Conservation (phyloP, 2,329 filamentous ascomycete genomes). For the Neurospora crassa region DNA sequence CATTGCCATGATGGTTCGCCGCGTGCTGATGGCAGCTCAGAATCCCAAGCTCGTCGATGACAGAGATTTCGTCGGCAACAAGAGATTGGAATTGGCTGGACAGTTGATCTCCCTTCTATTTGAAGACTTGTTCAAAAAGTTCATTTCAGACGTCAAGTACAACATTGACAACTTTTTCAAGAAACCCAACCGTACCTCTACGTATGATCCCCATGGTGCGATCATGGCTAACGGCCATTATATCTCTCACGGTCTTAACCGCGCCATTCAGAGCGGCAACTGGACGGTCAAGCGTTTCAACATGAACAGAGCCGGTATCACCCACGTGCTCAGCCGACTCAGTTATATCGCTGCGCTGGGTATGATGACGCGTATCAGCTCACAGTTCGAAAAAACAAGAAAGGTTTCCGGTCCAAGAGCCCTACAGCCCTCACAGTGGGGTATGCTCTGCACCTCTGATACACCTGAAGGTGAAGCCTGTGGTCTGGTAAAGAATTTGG, state of each 20-base stretch:
- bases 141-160: slow-evolving; percentile 78
- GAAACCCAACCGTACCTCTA: slow-evolving; percentile 80
- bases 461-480: slow-evolving; percentile 98
- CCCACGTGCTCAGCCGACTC: slow-evolving; percentile 86
- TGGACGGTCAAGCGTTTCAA: slow-evolving; percentile 98
- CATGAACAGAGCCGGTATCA: slow-evolving; percentile 96
- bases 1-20: slow-evolving; percentile 93
- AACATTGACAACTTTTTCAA: slow-evolving; percentile 93
- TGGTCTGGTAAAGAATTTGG: slow-evolving; percentile 94
- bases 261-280: slow-evolving; percentile 94
- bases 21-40: slow-evolving; percentile 87
- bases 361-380: slow-evolving; percentile 99
- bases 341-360: slow-evolving; percentile 95
- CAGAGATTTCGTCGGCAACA: slow-evolving; percentile 96
- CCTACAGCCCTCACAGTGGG: slow-evolving; percentile 93
- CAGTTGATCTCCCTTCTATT: slow-evolving; percentile 90
- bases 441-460: slow-evolving; percentile 95
- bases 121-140: slow-evolving; percentile 96
- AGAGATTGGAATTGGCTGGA: slow-evolving; percentile 86
- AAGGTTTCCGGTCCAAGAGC: slow-evolving; percentile 95
- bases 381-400: slow-evolving; percentile 96
- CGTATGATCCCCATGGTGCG: slow-evolving; percentile 79
- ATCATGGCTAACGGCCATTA: slow-evolving; percentile 76
- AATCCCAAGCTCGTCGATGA: slow-evolving; percentile 88
- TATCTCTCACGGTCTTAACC: slow-evolving; percentile 88